These are phyloP conservation scores for Talinum fruticosum DNA, from an alignment of 148 eudicot genomes.

Conservation along the genomic window DNA sequence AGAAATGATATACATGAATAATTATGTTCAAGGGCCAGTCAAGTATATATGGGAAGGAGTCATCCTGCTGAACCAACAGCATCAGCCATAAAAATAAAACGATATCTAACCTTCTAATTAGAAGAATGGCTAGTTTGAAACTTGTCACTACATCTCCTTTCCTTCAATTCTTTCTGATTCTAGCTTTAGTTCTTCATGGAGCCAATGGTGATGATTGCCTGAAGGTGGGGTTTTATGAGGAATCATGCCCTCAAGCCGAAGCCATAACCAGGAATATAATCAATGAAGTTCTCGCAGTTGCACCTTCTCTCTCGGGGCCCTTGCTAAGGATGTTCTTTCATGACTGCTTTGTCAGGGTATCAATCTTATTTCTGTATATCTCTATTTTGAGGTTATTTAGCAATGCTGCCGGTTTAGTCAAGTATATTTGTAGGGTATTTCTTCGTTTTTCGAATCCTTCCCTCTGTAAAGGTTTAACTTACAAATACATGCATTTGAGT, in stretches of 20 bases:
- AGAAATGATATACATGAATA: neutral
- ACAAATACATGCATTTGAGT: neutral
- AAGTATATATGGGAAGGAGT: neutral
- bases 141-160: neutral
- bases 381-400: neutral
- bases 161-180: slow-evolving; percentile 11
- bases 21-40: neutral
- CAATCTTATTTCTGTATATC: neutral
- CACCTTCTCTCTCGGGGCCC: slow-evolving; percentile 35
- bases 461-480: neutral
- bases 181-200: neutral
- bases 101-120: too few relatives aligned
- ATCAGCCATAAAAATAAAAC: neutral
- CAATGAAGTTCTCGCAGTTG: slow-evolving; percentile 13
- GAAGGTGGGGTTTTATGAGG: slow-evolving; percentile 20
- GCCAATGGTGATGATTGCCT: slow-evolving; percentile 11
- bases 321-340: slow-evolving; percentile 45
- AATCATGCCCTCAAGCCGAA: slow-evolving; percentile 34
- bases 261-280: slow-evolving; percentile 19
- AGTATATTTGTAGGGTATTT: neutral
- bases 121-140: slow-evolving; percentile 8
- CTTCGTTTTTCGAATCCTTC: too few relatives aligned
- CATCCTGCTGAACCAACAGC: neutral
- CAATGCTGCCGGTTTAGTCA: too few relatives aligned
- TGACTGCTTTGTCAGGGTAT: slow-evolving; percentile 48